These are phyloP conservation scores for Parasitella parasitica DNA, from an alignment of 371 early-diverging fungal species.

Conservation along the genomic window DNA sequence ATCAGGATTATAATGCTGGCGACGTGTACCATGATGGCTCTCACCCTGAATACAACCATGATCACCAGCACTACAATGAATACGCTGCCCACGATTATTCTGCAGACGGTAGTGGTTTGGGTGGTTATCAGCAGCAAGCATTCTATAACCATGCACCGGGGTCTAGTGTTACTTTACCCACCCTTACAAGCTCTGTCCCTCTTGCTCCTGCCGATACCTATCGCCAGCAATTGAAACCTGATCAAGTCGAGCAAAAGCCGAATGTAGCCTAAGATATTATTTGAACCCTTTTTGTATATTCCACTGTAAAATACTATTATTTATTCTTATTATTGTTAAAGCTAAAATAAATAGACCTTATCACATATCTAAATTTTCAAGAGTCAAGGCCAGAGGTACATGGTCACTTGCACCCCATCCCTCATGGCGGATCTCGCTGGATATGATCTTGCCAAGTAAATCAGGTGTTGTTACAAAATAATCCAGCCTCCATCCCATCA, in stretches of 20 bases:
- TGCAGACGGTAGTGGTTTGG: neutral
- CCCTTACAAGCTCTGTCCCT: slow-evolving; percentile 3
- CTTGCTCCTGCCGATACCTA: neutral
- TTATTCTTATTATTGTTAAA: neutral
- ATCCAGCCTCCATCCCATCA: slow-evolving; percentile 88
- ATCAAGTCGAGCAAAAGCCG: slow-evolving; percentile 35
- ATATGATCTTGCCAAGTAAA: slow-evolving; percentile 60
- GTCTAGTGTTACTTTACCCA: slow-evolving; percentile 14
- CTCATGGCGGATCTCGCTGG: slow-evolving; percentile 72
- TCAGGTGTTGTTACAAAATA: slow-evolving; percentile 79
- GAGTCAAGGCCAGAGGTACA: slow-evolving; percentile 72
- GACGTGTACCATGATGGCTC: neutral
- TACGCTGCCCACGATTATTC: slow-evolving; percentile 1
- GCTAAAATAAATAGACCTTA: neutral
- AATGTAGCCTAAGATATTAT: slow-evolving; percentile 18
- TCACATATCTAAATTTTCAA: slow-evolving; percentile 37
- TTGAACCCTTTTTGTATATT: neutral
- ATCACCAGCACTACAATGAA: slow-evolving; percentile 1
- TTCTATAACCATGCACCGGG: slow-evolving; percentile 3
- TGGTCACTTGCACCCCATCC: slow-evolving; percentile 93
- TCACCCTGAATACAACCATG: slow-evolving; percentile 8
- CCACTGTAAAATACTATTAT: neutral
- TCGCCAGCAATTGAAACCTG: slow-evolving; percentile 25
- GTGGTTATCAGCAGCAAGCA: slow-evolving; percentile 1
- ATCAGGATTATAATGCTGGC: slow-evolving; percentile 8